Evolutionary conservation across 352 stramenopile genomes (phyloP).

Genomic region (Phytopythium delawarense): DNA sequence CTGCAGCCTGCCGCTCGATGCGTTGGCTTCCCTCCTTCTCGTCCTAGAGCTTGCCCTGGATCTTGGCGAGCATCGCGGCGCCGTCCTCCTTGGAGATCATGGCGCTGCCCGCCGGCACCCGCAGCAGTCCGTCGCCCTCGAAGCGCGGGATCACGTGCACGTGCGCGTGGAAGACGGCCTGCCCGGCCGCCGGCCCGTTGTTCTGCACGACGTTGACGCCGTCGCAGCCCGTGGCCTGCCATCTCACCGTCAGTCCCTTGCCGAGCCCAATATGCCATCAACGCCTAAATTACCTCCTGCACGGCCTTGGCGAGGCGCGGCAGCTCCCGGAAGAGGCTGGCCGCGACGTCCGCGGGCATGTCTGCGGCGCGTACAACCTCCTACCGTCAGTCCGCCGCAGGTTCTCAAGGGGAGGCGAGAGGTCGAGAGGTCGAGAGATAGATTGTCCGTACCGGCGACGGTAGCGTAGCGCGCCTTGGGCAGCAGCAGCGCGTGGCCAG

Average conservation of each 20-base stretch:
- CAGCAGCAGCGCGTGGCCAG: constrained; percentile 67
- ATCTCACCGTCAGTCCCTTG: background rate
- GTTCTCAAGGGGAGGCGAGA: too few species aligned
- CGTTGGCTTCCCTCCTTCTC: background rate
- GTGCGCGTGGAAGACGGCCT: constrained; percentile 78
- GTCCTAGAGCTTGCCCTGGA: constrained; percentile 58
- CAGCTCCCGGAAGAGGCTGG: constrained; percentile 68
- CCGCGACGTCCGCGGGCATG: constrained; percentile 69
- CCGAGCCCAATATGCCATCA: background rate
- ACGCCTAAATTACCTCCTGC: constrained; percentile 27
- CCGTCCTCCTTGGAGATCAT: constrained; percentile 73
- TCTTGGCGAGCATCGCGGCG: constrained; percentile 58
- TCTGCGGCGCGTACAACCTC: constrained; percentile 14
- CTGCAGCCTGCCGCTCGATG: background rate
- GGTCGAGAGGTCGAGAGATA: too few species aligned
- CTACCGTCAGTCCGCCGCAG: background rate
- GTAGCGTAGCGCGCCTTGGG: constrained; percentile 75
- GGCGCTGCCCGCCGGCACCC: constrained; percentile 36
- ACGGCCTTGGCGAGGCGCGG: constrained; percentile 72
- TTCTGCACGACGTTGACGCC: constrained; percentile 85
- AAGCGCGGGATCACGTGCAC: constrained; percentile 82
- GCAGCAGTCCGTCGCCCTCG: constrained; percentile 49
- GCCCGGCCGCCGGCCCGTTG: constrained; percentile 58
- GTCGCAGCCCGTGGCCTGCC: constrained; percentile 48
- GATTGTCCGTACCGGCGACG: constrained; percentile 31